A percentile compares a stretch with the other conserved stretches of the same genome.
phyloP scores from a whole-genome alignment of 768 basidiomycete genomes.

The Mycena pura region DNA sequence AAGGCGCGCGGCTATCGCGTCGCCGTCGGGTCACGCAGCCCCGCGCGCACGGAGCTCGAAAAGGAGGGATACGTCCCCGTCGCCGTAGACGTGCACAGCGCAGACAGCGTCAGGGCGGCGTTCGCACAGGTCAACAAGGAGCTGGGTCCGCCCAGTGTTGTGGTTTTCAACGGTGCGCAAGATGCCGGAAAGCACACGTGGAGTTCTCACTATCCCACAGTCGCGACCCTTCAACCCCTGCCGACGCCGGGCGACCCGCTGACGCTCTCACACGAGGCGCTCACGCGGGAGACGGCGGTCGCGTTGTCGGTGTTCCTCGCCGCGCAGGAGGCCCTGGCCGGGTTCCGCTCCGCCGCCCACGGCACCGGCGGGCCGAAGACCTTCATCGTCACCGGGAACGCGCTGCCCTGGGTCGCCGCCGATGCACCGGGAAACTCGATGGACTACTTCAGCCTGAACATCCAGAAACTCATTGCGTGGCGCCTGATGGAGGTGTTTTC shows the following conservation, averaged over 20 bases:
- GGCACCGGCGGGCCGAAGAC: constrained; percentile 33
- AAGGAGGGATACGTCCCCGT: constrained; percentile 39
- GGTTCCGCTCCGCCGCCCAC: constrained; percentile 29
- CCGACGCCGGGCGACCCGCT: constrained; percentile 28
- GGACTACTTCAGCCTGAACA: constrained; percentile 25
- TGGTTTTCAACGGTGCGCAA: constrained; percentile 54
- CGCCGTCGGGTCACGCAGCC: constrained; percentile 37
- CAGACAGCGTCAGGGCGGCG: constrained; percentile 39
- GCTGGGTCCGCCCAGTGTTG: constrained; percentile 51
- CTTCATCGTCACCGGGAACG: constrained; percentile 41
- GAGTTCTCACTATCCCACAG: neutral
- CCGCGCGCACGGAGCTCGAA: constrained; percentile 18
- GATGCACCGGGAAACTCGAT: neutral
- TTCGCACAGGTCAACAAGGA: constrained; percentile 44
- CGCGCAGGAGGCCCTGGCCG: constrained; percentile 34
- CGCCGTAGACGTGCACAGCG: constrained; percentile 43
- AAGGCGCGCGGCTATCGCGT: constrained; percentile 37
- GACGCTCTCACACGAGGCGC: constrained; percentile 30
- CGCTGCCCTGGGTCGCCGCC: constrained; percentile 31
- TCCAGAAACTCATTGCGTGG: constrained; percentile 33
- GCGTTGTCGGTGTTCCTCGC: constrained; percentile 31
- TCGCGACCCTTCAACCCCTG: neutral
- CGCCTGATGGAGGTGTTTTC: constrained; percentile 33
- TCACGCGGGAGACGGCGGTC: constrained; percentile 22
- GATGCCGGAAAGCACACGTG: no score